phyloP scores from a whole-genome alignment of 2,329 filamentous ascomycete species.

The Allantophomopsis cytisporea region DNA sequence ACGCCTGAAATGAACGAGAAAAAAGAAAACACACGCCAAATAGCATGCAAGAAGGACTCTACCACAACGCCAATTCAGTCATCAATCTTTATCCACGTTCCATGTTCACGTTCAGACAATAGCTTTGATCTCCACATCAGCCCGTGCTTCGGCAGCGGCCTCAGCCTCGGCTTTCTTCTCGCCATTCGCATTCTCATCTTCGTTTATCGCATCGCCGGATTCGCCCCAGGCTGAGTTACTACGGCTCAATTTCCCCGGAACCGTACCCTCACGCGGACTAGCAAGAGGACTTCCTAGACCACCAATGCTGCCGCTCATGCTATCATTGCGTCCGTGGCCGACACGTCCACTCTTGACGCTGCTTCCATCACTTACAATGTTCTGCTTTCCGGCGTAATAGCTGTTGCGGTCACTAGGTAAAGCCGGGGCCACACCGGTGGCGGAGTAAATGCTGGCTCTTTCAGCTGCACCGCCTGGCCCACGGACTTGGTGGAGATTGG shows the following conservation, averaged over 20 bases:
- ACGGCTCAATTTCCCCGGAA: conserved; percentile 13
- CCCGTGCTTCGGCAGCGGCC: too few relatives aligned
- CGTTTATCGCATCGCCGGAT: background rate
- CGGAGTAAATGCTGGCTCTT: conserved; percentile 71
- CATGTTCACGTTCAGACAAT: background rate
- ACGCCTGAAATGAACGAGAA: background rate
- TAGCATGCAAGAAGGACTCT: background rate
- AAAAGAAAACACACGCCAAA: background rate
- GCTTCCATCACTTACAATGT: conserved; percentile 47
- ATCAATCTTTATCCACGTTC: background rate
- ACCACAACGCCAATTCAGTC: background rate
- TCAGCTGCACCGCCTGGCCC: conserved; percentile 33
- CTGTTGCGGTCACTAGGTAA: conserved; percentile 68
- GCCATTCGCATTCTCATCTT: background rate
- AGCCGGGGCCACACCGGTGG: conserved; percentile 52
- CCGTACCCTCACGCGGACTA: conserved; percentile 32
- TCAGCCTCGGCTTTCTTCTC: background rate
- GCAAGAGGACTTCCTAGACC: conserved; percentile 49
- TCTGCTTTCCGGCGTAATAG: conserved; percentile 50
- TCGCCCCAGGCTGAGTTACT: conserved; percentile 14
- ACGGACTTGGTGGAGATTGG: conserved; percentile 39
- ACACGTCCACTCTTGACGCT: conserved; percentile 68
- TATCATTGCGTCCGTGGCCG: conserved; percentile 71
- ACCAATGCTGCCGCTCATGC: conserved; percentile 63
- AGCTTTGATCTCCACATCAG: too few relatives aligned